Evolutionary conservation across 1,139 yeast genomes (phyloP).

Genomic region (Candida pseudoviswanathii): DNA sequence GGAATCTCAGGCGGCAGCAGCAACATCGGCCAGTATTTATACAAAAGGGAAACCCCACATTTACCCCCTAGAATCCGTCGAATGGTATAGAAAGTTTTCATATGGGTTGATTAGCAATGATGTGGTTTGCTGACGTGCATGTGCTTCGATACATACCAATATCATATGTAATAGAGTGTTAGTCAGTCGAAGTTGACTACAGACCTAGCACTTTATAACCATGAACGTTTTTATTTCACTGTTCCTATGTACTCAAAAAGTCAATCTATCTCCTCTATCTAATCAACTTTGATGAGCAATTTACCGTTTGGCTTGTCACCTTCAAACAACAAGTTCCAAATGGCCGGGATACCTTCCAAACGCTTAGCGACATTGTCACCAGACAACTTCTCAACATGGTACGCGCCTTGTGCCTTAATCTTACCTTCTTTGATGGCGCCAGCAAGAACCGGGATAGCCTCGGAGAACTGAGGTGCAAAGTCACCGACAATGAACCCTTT

Average conservation of each 20-base stretch:
- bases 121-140: no score
- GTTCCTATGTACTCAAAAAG: neutral
- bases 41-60: no score
- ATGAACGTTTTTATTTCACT: neutral
- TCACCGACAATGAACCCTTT: conserved; percentile 52
- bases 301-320: conserved; percentile 35
- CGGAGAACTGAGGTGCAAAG: conserved; percentile 30
- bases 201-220: neutral
- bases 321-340: conserved; percentile 31
- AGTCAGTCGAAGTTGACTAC: no score
- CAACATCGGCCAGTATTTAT: no score
- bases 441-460: conserved; percentile 37
- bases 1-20: no score
- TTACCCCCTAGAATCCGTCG: no score
- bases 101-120: no score
- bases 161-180: no score
- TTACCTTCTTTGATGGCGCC: conserved; percentile 43
- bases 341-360: conserved; percentile 27
- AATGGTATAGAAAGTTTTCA: no score
- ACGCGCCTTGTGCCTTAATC: conserved; percentile 31
- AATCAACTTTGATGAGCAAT: conserved; percentile 30
- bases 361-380: conserved; percentile 18
- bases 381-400: conserved; percentile 10
- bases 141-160: no score
- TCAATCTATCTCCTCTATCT: neutral